Evolutionary conservation across 371 early-diverging fungal species (phyloP), one percentile per base, ranked within the genome.

Genomic region (Chytridiales sp.): DNA sequence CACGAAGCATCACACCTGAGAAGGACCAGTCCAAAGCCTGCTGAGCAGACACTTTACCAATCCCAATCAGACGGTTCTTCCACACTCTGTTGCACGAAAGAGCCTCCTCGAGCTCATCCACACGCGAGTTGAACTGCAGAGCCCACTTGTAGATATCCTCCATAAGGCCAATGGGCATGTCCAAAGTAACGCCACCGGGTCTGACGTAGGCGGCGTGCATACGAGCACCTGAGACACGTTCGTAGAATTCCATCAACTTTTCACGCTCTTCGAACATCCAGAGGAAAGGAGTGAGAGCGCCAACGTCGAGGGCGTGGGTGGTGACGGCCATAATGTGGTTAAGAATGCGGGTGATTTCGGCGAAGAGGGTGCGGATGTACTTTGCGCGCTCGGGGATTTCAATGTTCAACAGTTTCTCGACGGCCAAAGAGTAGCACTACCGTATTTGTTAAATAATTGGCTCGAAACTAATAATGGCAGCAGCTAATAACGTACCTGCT

Each of bases 241-340:
- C 98, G 76, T 97, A 97, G 72, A 94, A 96, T 80, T 97, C 98
- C 91, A 97, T 95, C 68, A 94, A 78, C 76, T 93, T 80, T 74
- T 97, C 98, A 75, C 98, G 93, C 79, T 97, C 98, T 78, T 97
- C 98, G 69, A 96, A 95, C 90, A 96, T 87, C 90, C 95, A 97
- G 74, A 97, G 80, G 82, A 97, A 93, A 56, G 98, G 98, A 17
- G 98, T 95, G 73, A 95, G 79, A 31, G 95, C 98, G 72, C 97
- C 98, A 30, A 96, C 93, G 72, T 97, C 98, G 85, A 96, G 84
- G 53, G 94, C 93, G 77, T 96, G 97, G 42, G 95, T 86, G 73
- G 92, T 93, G 59, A 93, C 81, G 44, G 98, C 91, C 97, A 97
- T 95, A 73, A 93, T 91, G 81, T 97, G 98, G 85, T 97, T 97